Base-by-base conservation (phyloP, 2,329 filamentous ascomycete species). In the Trichoderma endophyticum region DNA sequence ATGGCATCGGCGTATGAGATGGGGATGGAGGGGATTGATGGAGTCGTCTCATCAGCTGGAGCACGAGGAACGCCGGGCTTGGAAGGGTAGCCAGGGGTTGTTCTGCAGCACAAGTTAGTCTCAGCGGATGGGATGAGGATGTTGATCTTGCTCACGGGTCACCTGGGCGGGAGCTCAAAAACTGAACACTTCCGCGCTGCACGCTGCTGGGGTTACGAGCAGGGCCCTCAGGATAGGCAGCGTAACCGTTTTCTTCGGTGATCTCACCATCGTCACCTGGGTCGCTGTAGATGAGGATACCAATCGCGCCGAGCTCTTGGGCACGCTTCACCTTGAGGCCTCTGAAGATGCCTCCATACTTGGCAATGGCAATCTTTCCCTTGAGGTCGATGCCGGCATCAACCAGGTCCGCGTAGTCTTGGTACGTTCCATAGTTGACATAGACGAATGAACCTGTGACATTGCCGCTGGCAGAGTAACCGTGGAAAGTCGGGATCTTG, bases 271-370 rank as follows among this genome's bases (percentile, higher is more conserved):
- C 95, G 77, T 97, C 93, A 57, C 95, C 94, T 1, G 95, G 95
- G 79, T 98, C 95, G 59, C 87, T 91, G 82, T 95, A 98, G 62
- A 98, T 88, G 63, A 98, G 84, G 14, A 89, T 86, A n/a, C 94
- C 95, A 59, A 96, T 84, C 89, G 96, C 95, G 43, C 95, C 95
- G 21, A 97, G 85, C 76, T 98, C 94, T 81, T 97, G 92, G 1
- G 95, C 95, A 65, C 94, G 89, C 85, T 97, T 97, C 71, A 98
- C 90, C 81, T 98, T 98, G 74, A 98, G 86, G 0, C 95, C 95
- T 69, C 95, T 89, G 84, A 98, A 97, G 73, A 95, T 90, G 60
- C 88, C 86, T 18, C 95, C 95, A 79, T 98, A 98, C 78, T 92
- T 94, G 57, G 89, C 91, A 73, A 98, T 84, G 2, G 93, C 94